These are phyloP conservation scores for Trichoderma atroviride DNA, from an alignment of 2,329 filamentous ascomycete genomes.

Conservation along the genomic window DNA sequence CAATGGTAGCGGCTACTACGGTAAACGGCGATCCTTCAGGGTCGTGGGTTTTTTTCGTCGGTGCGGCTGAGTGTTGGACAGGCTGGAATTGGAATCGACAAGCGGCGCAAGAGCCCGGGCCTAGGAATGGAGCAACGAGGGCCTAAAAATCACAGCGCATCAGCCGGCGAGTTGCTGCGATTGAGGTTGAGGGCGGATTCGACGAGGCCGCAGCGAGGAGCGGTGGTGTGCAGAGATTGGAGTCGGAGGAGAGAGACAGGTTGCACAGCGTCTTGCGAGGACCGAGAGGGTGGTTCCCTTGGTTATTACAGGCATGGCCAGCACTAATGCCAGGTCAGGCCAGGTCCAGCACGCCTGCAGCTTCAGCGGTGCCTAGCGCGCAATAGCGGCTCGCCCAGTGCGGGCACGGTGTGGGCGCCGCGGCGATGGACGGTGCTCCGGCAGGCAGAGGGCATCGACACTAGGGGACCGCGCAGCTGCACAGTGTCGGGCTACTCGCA, in stretches of 20 bases:
- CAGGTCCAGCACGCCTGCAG: conserved; percentile 19
- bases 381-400: conserved; percentile 8
- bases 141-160: conserved; percentile 1
- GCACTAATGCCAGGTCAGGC: conserved; percentile 18
- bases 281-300: neutral
- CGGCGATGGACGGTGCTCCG: neutral
- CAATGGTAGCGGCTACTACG: neutral
- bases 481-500: conserved; percentile 9
- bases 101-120: neutral
- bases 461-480: neutral
- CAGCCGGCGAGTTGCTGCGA: conserved; percentile 11
- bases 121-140: neutral
- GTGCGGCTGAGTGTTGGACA: neutral
- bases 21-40: conserved; percentile 16
- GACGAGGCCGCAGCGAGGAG: neutral
- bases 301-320: neutral
- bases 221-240: conserved; percentile 13
- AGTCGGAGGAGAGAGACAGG: conserved; percentile 21
- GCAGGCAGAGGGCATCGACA: neutral
- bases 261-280: conserved; percentile 20
- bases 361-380: conserved; percentile 22
- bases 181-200: conserved; percentile 2
- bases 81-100: conserved; percentile 9
- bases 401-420: neutral
- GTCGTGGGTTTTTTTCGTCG: neutral